These are phyloP conservation scores for Jaapia argillacea DNA, from an alignment of 768 basidiomycete species.

Conservation along the genomic window DNA sequence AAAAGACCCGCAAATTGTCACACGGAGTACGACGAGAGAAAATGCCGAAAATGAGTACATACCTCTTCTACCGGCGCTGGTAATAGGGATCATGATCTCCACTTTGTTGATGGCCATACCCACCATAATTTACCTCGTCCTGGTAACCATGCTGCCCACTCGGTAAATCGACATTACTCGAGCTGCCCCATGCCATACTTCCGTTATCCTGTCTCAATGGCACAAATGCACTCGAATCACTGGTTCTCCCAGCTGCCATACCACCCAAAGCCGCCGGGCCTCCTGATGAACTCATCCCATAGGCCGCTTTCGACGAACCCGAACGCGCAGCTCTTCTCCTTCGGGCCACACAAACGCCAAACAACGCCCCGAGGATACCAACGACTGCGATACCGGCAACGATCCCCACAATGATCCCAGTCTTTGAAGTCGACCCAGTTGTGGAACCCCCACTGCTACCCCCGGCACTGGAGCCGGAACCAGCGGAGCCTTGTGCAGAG, in stretches of 20 bases:
- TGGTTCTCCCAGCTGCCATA: conserved; percentile 25
- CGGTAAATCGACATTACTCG: conserved; percentile 37
- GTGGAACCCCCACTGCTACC: neutral
- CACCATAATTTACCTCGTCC: conserved; percentile 13
- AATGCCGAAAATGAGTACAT: too few species aligned
- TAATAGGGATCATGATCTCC: conserved; percentile 28
- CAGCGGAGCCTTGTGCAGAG: conserved; percentile 6
- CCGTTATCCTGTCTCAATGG: conserved; percentile 58
- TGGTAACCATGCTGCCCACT: conserved; percentile 27
- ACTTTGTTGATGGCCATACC: conserved; percentile 14
- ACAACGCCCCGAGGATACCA: conserved; percentile 7
- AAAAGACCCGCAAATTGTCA: too few species aligned
- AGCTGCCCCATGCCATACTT: conserved; percentile 45
- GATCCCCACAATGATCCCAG: conserved; percentile 11
- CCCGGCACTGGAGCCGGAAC: neutral
- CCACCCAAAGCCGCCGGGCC: conserved; percentile 16
- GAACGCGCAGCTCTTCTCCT: conserved; percentile 4
- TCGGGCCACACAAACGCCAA: conserved; percentile 7
- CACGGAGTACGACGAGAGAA: too few species aligned
- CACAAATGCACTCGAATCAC: conserved; percentile 62
- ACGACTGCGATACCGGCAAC: conserved; percentile 11
- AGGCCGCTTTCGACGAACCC: conserved; percentile 18
- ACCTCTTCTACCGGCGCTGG: conserved; percentile 6
- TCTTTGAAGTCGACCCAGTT: too few species aligned
- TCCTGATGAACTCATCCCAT: conserved; percentile 27